Base-by-base conservation (phyloP, 2,329 filamentous ascomycete species). In the Cadophora sp. region DNA sequence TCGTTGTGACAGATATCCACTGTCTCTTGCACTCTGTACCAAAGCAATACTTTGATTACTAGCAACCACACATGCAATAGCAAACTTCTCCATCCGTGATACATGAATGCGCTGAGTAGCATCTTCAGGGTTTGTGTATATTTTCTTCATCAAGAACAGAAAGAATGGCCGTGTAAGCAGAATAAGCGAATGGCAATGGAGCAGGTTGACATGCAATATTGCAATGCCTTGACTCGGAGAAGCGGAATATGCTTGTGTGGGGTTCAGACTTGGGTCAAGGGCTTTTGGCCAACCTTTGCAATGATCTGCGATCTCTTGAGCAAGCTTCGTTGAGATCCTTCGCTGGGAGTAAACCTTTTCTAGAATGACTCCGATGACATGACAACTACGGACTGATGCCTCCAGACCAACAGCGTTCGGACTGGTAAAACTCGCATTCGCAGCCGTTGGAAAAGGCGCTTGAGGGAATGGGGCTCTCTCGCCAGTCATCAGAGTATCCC, bases 81-180 rank as follows among this genome's bases (percentile, higher is more conserved):
- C 84, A 66, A 86, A 83, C 50, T 77, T 81, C 37, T 83, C 80
- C 75, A 84, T 81, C 34, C 76, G 78, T 74, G 24, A 77, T 2
- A 73, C 77, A 62, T 77, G 73, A 64, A 71, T 67, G 71, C 75
- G 77, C 53, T 74, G 74, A 55, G 69, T 69, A 62, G 74, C 65
- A 66, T 79, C 72, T 63, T 75, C 63, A 59, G 76, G 73, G 67
- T 80, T 75, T 68, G 71, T 65, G 69, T 81, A 80, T 3, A 79
- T 78, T 61, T 81, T 76, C 63, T 82, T 86, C 50, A 89, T 80
- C 14, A 88, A 81, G 67, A 84, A 86, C 16, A 90, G 78, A 67
- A 91, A 88, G 75, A 91, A 91, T 0, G 89, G 89, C 31, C 89
- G 82, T 1, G 87, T 89, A 1, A 91, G 81, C 0, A 91, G 80